Evolutionary conservation across 2,329 filamentous ascomycete species (phyloP), one percentile per base, ranked within the genome.

Genomic region (Fusarium euwallaceae): DNA sequence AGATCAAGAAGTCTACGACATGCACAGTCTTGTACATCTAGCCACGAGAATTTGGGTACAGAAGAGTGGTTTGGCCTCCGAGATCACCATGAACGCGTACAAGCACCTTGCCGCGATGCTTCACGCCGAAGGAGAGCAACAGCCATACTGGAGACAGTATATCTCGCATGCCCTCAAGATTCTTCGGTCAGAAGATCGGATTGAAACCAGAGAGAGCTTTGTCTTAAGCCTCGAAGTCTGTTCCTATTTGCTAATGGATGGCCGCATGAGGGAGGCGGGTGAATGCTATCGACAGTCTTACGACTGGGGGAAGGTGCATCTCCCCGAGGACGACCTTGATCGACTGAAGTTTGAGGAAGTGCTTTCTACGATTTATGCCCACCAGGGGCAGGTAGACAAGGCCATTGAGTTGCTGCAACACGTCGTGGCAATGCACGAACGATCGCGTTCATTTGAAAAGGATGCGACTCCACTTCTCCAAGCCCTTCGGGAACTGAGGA

Each of bases 11-110:
- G 12, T 45, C 1, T 67, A 63, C 1, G 64, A 67, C 4, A 67
- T 64, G 64, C 59, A 67, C 11, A 63, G 59, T 2, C 64, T 67
- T 17, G 59, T 67, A 0, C 22, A 63, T 8, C 4, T 34, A 5
- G 59, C 64, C 20, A 67, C 22, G 2, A 10, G 20, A 10, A 10
- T 20, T 0, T 67, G 64, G 64, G 37, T 63, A 5, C 6, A 58
- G n/a, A 51, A n/a, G 4, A 53, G 1, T n/a, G 6, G 4, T 2
- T 48, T 48, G 24, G 3, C 14, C 24, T n/a, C 0, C 0, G 16
- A 29, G 48, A 53, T 9, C 4, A 53, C 5, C 7, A 8, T 4
- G 14, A 12, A 5, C 43, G 43, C 43, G 12, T 48, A 24, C 20
- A 48, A 48, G 14, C 43, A 24, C 43, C 43, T 45, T n/a, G n/a